Base-by-base conservation (phyloP, 345 rosid species). In the Euclidium syriacum region DNA sequence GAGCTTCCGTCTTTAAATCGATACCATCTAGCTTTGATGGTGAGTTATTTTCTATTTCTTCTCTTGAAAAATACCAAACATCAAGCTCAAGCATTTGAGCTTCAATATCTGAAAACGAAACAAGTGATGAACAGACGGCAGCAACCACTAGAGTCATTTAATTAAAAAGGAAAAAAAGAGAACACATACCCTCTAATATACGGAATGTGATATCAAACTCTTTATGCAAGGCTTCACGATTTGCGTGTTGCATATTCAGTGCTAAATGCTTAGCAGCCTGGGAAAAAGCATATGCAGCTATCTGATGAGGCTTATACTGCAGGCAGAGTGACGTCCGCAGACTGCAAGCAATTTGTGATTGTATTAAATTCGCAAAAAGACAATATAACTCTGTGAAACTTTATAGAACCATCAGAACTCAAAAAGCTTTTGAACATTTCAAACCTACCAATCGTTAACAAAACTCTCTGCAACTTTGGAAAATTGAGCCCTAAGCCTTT, bases 301-400 rank as follows among this genome's bases (percentile, higher is more conserved):
- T 92, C 67, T 85, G 97, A 74, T 79, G 85, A 65, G 97, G 97
- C 85, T 77, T 80, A 80, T 85, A 87, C 80, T 92, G 97, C 83
- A 92, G 74, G 88, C 87, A 87, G 75, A 92, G 97, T 54, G 97
- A 82, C 14, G 97, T 87, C 81, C 85, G 72, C 83, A 78, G 85
- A 82, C 97, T 92, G 96, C 81, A 85, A 75, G 75, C 77, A 77
- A 52, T 79, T 71, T 75, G 67, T 64, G 70, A 77, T 71, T 61
- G 24, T 20, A 56, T 74, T 69, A 75, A n/a, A n/a, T n/a, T n/a
- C n/a, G n/a, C n/a, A n/a, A n/a, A n/a, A n/a, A n/a, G n/a, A n/a
- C n/a, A n/a, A n/a, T n/a, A n/a, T n/a, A n/a, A n/a, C 15, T n/a
- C 38, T 6, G 10, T 34, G n/a, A 6, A 3, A 64, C 64, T 84